Base-by-base conservation (phyloP, 495 filamentous ascomycete species). In the Filosporella fistucella region DNA sequence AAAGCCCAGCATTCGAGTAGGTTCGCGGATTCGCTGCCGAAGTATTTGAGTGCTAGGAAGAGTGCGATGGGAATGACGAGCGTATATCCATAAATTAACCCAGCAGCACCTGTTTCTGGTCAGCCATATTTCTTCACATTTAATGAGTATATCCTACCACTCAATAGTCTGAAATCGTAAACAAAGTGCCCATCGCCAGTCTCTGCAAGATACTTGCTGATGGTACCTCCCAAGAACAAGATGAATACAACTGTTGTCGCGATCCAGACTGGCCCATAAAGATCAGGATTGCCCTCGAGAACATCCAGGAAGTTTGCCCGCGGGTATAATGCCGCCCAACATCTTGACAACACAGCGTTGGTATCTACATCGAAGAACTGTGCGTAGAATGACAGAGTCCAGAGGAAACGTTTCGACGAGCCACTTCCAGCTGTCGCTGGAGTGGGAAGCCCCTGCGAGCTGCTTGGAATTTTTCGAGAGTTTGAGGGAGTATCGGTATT, bases 351-450 rank as follows among this genome's bases (percentile, higher is more conserved):
- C 23, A 98, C 89, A 44, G 88, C 81, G 54, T 79, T 83, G 30
- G 93, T 97, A 65, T 97, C 91, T 45, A 98, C 91, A 57, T 97
- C 93, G 68, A 98, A 98, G 75, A 86, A 96, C 70, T 91, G 94
- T 45, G 90, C 82, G 72, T 98, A 98, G 75, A 95, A 98, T 47
- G 83, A 80, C 30, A 97, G 65, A 37, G 79, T 83, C 93, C 93
- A 98, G 55, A 96, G 86, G 71, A 79, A 88, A 52, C 86, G 86
- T 70, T 96, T 97, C 42, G 80, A 76, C 9, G 77, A 74, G 24
- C 66, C 64, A 37, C 69, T 67, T 38, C 72, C 66, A 35, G 68
- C 60, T 42, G 78, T 76, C 24, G 76, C 81, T 39, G 84, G 83
- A 17, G 84, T 76, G 29, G 86, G 85, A 3, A 80, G 74, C 14